Conservation (phyloP, 768 basidiomycete genomes). For the Suillus alpinus region DNA sequence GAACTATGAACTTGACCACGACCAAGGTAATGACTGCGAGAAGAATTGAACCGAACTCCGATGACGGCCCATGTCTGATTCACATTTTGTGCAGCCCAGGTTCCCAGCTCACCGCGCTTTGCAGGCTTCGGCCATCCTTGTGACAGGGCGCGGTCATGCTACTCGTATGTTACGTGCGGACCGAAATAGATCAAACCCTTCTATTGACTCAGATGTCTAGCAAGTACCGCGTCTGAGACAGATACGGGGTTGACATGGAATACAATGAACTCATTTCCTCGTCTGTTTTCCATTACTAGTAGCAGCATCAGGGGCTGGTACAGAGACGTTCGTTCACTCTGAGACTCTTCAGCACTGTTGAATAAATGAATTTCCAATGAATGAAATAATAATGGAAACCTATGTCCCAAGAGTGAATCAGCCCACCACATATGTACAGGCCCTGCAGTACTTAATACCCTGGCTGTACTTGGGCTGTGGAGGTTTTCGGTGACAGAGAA, state of each 20-base stretch:
- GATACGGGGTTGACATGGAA: constrained; percentile 73
- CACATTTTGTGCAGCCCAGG: constrained; percentile 10
- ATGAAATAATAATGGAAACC: too few species aligned
- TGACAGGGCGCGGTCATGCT: constrained; percentile 20
- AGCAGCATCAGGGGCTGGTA: too few species aligned
- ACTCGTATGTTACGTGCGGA: constrained; percentile 30
- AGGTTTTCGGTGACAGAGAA: too few species aligned
- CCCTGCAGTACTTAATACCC: too few species aligned
- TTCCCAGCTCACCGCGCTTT: constrained; percentile 28
- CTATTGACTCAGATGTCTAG: constrained; percentile 77
- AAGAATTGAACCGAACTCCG: neutral
- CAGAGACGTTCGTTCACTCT: too few species aligned
- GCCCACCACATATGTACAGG: too few species aligned
- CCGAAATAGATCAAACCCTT: constrained; percentile 62
- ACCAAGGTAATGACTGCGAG: constrained; percentile 17
- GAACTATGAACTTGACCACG: constrained; percentile 13
- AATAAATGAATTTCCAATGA: too few species aligned
- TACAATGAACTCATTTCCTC: neutral
- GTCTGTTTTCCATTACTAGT: neutral
- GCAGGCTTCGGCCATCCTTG: constrained; percentile 20
- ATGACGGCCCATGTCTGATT: neutral
- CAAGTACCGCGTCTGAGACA: constrained; percentile 78
- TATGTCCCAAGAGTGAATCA: too few species aligned
- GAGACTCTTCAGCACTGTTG: too few species aligned
- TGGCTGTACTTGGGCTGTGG: too few species aligned